phyloP scores from a whole-genome alignment of 768 basidiomycete species.

The Lactarius pseudohatsudake region DNA sequence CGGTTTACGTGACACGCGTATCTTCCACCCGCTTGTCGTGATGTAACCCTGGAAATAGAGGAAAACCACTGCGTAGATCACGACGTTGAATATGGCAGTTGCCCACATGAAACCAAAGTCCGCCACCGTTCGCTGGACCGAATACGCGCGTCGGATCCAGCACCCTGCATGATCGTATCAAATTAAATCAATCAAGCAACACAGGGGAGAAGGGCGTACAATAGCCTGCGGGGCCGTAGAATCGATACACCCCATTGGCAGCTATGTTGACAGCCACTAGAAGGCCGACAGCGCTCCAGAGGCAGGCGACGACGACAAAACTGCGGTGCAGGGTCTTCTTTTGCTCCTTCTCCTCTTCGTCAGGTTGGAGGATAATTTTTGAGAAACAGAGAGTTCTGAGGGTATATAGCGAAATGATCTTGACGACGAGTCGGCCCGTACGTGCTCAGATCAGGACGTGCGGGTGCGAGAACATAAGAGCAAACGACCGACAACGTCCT shows the following conservation, averaged over 20 bases:
- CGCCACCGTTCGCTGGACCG: constrained; percentile 42
- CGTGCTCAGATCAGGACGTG: background rate
- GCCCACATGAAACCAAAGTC: constrained; percentile 54
- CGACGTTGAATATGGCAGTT: constrained; percentile 41
- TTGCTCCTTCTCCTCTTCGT: background rate
- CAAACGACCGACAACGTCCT: background rate
- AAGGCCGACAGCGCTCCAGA: constrained; percentile 44
- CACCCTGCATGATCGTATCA: constrained; percentile 40
- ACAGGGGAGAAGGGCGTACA: constrained; percentile 35
- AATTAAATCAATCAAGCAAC: background rate
- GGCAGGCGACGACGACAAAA: constrained; percentile 29
- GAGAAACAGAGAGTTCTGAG: constrained; percentile 40
- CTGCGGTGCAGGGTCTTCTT: background rate
- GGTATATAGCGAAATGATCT: constrained; percentile 43
- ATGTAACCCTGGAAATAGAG: constrained; percentile 42
- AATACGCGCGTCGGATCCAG: constrained; percentile 43
- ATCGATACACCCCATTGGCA: constrained; percentile 35
- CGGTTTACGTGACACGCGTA: constrained; percentile 24
- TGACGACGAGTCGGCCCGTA: constrained; percentile 2
- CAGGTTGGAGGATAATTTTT: background rate
- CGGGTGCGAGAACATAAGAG: background rate
- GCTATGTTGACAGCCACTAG: constrained; percentile 39
- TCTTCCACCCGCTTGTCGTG: constrained; percentile 34
- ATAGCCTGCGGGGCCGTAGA: constrained; percentile 45
- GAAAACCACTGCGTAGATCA: constrained; percentile 46